Base-by-base conservation (phyloP, 2,329 filamentous ascomycete species). In the Diaporthe sp. region DNA sequence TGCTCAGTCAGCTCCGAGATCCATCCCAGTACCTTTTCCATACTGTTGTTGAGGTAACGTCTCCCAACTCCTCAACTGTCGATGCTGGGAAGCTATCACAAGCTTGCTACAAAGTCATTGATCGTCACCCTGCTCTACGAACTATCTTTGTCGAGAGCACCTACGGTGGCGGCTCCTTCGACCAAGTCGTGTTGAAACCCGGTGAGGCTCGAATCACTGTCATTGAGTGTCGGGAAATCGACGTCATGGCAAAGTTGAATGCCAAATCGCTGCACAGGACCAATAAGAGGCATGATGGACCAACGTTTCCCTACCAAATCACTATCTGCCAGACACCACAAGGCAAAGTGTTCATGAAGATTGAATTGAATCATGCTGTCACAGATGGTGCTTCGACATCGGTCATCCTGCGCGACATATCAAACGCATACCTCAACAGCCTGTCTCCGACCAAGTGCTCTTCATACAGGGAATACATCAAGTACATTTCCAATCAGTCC, bases 371-470 rank as follows among this genome's bases (percentile, higher is more conserved):
- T 46, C 79, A 80, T 67, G 79, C 79, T 10, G 77, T 77, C 28
- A 72, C 79, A 28, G 79, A 80, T 44, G 79, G 79, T 28, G 78
- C 76, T 28, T 80, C 79, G 3, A 77, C 80, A 10, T 75, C 77
- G 3, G 74, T 80, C 46, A 74, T 80, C 37, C 72, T 80, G 37
- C 58, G 76, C 8, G 79, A 80, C 61, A 62, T 62, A 44, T 62
- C 59, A 31, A 31, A 62, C n/a, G 59, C 59, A 28, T 62, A 62
- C 39, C 28, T 28, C 3, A 25, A 19, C 15, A 62, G n/a, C 59
- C 19, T 62, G 39, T 39, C 59, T 62, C 37, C 25, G 15, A 62
- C n/a, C 59, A 31, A 28, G 7, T 39, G 13, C 59, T 39, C 59
- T 17, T 62, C 39, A 7, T 62, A 62, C 39, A 62, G 44, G 59